Conservation (phyloP, 2,329 filamentous ascomycete genomes). For the Ophiostoma pallidulum region DNA sequence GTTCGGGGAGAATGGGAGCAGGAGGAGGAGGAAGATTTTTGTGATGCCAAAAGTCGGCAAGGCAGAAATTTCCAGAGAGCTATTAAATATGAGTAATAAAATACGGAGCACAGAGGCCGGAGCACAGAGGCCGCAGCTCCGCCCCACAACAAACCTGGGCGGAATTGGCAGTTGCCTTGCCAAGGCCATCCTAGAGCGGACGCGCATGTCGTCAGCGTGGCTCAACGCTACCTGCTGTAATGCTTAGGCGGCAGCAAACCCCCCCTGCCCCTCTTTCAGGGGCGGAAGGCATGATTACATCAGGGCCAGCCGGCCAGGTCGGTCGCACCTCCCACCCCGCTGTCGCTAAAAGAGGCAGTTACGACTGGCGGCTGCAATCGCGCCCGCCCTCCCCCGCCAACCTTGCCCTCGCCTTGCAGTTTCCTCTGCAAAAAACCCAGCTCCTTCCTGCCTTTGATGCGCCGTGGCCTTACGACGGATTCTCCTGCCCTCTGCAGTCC, state of each 20-base stretch:
- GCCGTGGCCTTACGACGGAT: slow-evolving; percentile 10
- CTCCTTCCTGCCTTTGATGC: slow-evolving; percentile 9
- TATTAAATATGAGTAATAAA: too few relatives aligned
- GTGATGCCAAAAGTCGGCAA: too few relatives aligned
- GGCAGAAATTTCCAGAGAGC: too few relatives aligned
- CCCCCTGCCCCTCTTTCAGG: slow-evolving; percentile 4
- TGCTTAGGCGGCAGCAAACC: slow-evolving; percentile 5
- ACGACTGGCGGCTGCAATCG: too few relatives aligned
- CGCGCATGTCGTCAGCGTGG: slow-evolving; percentile 26
- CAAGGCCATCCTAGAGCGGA: slow-evolving; percentile 11
- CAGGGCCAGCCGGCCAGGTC: slow-evolving; percentile 5
- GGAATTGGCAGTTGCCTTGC: slow-evolving; percentile 11
- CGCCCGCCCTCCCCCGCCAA: slow-evolving; percentile 4
- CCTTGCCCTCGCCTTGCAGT: background rate
- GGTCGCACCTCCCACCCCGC: slow-evolving; percentile 6
- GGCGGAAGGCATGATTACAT: slow-evolving; percentile 11
- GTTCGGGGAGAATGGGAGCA: too few relatives aligned
- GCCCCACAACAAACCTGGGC: background rate
- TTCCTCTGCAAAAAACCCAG: background rate
- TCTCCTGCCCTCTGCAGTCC: too few relatives aligned
- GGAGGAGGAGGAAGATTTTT: too few relatives aligned
- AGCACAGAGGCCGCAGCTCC: too few relatives aligned
- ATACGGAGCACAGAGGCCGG: too few relatives aligned
- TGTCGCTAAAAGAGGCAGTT: too few relatives aligned
- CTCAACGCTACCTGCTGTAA: background rate